A percentile compares a stretch with the other conserved stretches of the same genome.
These are phyloP conservation scores for Lizonia empirigonia DNA, from an alignment of 2,329 filamentous ascomycete genomes.

Conservation along the genomic window DNA sequence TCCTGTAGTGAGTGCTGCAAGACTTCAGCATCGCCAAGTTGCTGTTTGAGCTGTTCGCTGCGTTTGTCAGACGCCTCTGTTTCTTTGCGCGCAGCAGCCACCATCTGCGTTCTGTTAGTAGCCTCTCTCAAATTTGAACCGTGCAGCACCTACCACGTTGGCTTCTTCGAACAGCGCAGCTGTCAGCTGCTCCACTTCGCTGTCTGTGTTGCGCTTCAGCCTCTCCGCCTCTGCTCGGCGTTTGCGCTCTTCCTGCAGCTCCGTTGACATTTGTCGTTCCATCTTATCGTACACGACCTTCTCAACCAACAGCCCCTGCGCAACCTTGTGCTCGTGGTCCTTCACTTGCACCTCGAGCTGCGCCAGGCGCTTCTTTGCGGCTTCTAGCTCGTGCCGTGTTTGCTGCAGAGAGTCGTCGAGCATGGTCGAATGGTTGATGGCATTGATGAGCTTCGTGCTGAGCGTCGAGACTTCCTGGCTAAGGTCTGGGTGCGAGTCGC, in stretches of 20 bases:
- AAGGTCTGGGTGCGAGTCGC: constrained; percentile 63
- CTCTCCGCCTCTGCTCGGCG: constrained; percentile 52
- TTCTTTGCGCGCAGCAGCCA: constrained; percentile 84
- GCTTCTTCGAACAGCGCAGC: constrained; percentile 96
- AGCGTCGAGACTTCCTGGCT: constrained; percentile 83
- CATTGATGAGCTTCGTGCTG: constrained; percentile 94
- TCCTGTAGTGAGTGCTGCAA: constrained; percentile 90
- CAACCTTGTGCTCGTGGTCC: constrained; percentile 71
- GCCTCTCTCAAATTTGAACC: not conserved
- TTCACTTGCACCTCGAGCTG: constrained; percentile 72
- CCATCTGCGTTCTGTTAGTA: constrained; percentile 67
- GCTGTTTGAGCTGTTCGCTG: constrained; percentile 84
- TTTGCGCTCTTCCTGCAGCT: constrained; percentile 51
- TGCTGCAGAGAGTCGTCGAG: constrained; percentile 87
- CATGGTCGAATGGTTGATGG: constrained; percentile 93
- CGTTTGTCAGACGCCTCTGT: constrained; percentile 80
- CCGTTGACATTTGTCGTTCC: constrained; percentile 48
- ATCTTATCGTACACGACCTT: constrained; percentile 71
- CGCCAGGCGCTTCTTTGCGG: constrained; percentile 69
- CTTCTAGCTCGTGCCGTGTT: constrained; percentile 81
- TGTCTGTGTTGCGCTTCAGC: constrained; percentile 88
- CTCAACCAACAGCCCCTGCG: constrained; percentile 75
- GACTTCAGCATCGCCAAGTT: constrained; percentile 84
- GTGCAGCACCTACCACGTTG: constrained; percentile 67
- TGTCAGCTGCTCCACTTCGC: constrained; percentile 88